Conservation (phyloP, 129 eudicot species). For the Flaveria brownii region DNA sequence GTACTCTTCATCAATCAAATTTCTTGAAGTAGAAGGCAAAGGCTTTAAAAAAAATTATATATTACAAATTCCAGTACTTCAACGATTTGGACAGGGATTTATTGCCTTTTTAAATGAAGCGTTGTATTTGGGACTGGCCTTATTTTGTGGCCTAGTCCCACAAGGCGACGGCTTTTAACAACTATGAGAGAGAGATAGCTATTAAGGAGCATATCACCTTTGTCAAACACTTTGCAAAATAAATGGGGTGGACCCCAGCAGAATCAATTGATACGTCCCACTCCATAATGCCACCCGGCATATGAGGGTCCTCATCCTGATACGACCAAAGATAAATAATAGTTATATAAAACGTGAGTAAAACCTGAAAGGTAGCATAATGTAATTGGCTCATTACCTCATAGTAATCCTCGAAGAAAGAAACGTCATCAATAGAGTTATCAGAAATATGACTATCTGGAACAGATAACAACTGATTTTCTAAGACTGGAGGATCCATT, state of each 20-base stretch:
- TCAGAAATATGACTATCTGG: conserved; percentile 44
- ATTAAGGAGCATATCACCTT: conserved; percentile 49
- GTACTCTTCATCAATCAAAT: no score
- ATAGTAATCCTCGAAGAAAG: conserved; percentile 44
- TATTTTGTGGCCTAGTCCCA: no score
- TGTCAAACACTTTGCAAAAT: conserved; percentile 76
- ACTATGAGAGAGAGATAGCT: background rate
- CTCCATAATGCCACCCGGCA: conserved; percentile 34
- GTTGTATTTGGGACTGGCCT: no score
- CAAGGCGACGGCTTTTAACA: no score
- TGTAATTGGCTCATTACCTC: conserved; percentile 40
- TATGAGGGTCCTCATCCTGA: conserved; percentile 52
- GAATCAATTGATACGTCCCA: conserved; percentile 54
- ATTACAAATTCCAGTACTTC: no score
- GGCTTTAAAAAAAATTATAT: no score
- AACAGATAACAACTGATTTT: conserved; percentile 45
- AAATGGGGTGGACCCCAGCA: conserved; percentile 55
- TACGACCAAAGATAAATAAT: conserved; percentile 3
- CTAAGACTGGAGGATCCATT: conserved; percentile 52
- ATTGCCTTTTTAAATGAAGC: no score
- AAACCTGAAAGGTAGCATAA: conserved; percentile 14
- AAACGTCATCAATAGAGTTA: conserved; percentile 33
- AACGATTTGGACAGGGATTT: no score
- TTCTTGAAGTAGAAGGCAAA: no score
- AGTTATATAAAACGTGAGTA: background rate